A percentile compares a stretch with the other conserved stretches of the same genome.
phyloP scores from a whole-genome alignment of 768 basidiomycete species.

The Lenzites betulinus region DNA sequence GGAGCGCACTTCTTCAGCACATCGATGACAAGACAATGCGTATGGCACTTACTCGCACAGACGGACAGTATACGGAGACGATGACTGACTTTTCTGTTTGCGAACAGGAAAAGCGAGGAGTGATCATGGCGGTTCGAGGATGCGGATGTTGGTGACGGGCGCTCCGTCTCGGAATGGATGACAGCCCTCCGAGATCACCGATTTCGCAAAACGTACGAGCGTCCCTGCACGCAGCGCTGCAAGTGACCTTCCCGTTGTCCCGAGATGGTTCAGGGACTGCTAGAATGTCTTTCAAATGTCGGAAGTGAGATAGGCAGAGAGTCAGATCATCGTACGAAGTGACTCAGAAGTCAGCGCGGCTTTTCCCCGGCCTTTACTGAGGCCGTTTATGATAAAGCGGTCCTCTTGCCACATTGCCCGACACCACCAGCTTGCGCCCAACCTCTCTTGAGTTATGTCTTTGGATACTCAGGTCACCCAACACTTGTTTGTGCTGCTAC shows the following conservation, averaged over 20 bases:
- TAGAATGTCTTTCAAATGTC: background rate
- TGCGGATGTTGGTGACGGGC: background rate
- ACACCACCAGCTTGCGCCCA: background rate
- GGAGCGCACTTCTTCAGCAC: conserved; percentile 14
- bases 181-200: conserved; percentile 9
- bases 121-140: conserved; percentile 35
- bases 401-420: background rate
- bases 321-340: background rate
- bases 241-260: background rate
- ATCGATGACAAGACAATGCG: background rate
- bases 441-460: conserved; percentile 2
- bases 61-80: conserved; percentile 38
- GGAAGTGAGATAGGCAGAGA: conserved; percentile 4
- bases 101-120: conserved; percentile 41
- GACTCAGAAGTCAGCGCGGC: conserved; percentile 7
- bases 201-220: conserved; percentile 1
- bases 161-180: conserved; percentile 14
- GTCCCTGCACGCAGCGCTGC: background rate
- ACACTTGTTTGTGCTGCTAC: background rate
- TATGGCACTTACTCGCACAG: conserved; percentile 35
- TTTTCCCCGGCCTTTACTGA: conserved; percentile 2
- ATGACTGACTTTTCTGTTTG: conserved; percentile 36
- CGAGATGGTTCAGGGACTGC: background rate
- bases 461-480: conserved; percentile 33
- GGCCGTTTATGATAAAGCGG: background rate